A percentile compares a stretch with the other conserved stretches of the same genome.
Evolutionary conservation across 768 basidiomycete species (phyloP).

Genomic region (Kwoniella sp.): DNA sequence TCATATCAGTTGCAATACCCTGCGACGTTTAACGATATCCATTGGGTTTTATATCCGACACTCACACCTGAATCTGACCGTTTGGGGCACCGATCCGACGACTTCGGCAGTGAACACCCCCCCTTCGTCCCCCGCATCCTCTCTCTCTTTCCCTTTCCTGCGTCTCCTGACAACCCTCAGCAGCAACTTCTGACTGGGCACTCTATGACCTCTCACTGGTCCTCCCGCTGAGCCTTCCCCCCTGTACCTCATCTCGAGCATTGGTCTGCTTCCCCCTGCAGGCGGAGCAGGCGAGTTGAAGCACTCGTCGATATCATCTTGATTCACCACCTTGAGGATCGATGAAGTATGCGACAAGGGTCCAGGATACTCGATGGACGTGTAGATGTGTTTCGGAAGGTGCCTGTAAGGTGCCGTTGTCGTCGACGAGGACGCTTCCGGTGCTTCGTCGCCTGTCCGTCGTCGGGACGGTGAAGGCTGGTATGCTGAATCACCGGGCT

Average conservation of each 20-base stretch:
- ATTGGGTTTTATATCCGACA: constrained; percentile 26
- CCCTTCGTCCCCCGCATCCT: constrained; percentile 19
- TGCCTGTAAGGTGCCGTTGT: constrained; percentile 35
- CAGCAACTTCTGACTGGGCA: constrained; percentile 76
- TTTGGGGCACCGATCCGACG: constrained; percentile 75
- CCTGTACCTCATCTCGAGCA: constrained; percentile 76
- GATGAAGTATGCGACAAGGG: constrained; percentile 70
- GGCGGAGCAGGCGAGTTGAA: constrained; percentile 60
- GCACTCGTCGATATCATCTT: constrained; percentile 69
- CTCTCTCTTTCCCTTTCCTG: constrained; percentile 51
- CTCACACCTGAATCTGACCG: constrained; percentile 86
- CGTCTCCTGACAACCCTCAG: constrained; percentile 79
- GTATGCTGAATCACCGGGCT: not conserved
- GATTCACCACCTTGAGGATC: constrained; percentile 67
- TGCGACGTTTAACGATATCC: constrained; percentile 5
- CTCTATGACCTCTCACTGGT: constrained; percentile 78
- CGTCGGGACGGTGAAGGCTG: not conserved
- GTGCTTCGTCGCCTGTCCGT: not conserved
- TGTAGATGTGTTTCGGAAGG: constrained; percentile 62
- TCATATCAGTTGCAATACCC: not conserved
- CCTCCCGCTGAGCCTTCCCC: constrained; percentile 78
- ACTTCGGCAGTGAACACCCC: constrained; percentile 53
- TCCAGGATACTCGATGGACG: constrained; percentile 88
- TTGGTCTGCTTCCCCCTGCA: constrained; percentile 49
- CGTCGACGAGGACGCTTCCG: constrained; percentile 7